Conservation (phyloP, 805 yeast genomes). For the Saccharomycopsis sp. region DNA sequence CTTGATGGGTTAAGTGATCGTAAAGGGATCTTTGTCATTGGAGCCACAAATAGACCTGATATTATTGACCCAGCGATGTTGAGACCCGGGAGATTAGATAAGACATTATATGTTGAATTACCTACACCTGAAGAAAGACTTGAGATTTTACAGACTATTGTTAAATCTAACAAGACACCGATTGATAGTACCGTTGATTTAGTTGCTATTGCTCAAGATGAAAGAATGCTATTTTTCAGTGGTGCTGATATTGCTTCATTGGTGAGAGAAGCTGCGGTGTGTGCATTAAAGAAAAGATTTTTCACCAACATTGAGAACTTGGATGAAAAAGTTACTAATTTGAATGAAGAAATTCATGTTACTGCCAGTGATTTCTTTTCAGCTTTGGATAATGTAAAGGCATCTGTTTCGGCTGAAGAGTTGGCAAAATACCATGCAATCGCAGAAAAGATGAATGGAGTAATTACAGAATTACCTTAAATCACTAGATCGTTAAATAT, state of each 20-base stretch:
- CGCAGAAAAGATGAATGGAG: constrained; percentile 48
- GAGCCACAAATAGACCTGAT: constrained; percentile 96
- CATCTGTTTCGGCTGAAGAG: constrained; percentile 86
- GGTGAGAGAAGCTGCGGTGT: constrained; percentile 89
- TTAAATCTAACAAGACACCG: constrained; percentile 71
- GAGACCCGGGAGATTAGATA: constrained; percentile 93
- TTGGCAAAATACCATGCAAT: constrained; percentile 68
- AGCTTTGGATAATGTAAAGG: constrained; percentile 73
- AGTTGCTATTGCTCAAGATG: constrained; percentile 56
- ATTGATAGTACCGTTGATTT: constrained; percentile 54
- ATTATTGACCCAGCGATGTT: constrained; percentile 98
- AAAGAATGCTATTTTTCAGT: constrained; percentile 79
- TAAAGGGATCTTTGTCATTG: constrained; percentile 87
- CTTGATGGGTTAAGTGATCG: constrained; percentile 92
- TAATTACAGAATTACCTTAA: constrained; percentile 15
- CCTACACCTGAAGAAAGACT: constrained; percentile 73
- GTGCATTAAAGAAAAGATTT: constrained; percentile 71
- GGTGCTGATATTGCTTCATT: constrained; percentile 95
- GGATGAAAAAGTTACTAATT: constrained; percentile 38
- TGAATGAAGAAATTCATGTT: constrained; percentile 37
- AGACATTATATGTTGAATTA: constrained; percentile 83
- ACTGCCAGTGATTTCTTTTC: constrained; percentile 55
- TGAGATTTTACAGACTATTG: constrained; percentile 75
- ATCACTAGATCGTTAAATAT: neutral
- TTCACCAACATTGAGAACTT: constrained; percentile 43